Conservation (phyloP, 805 yeast species). For the Metschnikowia bowlesiae region DNA sequence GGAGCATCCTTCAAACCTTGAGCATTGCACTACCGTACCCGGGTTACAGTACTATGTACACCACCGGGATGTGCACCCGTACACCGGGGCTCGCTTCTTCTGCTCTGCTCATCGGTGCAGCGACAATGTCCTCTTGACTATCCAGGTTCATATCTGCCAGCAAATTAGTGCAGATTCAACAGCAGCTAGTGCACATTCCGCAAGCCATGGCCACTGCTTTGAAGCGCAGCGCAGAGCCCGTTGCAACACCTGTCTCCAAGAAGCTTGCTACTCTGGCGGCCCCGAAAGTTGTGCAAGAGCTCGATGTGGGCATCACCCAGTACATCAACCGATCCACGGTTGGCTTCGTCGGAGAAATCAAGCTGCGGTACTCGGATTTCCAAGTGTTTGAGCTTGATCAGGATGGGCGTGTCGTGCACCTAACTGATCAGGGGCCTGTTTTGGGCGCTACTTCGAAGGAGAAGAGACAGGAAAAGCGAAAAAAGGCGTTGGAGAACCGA, state of each 20-base stretch:
- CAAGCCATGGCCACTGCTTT: neutral
- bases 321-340: slow-evolving; percentile 45
- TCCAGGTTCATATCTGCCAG: neutral
- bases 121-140: slow-evolving; percentile 4
- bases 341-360: slow-evolving; percentile 77
- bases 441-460: slow-evolving; percentile 43
- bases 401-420: slow-evolving; percentile 67
- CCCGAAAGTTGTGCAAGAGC: slow-evolving; percentile 49
- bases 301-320: slow-evolving; percentile 83
- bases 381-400: slow-evolving; percentile 81
- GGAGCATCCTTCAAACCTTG: too few relatives aligned
- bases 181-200: neutral
- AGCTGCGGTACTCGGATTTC: slow-evolving; percentile 90
- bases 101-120: neutral
- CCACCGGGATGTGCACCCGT: neutral
- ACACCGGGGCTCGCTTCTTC: neutral
- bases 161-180: neutral
- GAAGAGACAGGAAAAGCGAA: slow-evolving; percentile 41
- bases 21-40: too few relatives aligned
- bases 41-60: too few relatives aligned
- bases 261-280: neutral
- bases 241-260: neutral
- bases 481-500: slow-evolving; percentile 3
- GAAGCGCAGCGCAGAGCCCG: neutral
- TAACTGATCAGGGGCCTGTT: slow-evolving; percentile 68